These are phyloP conservation scores for Coemansia sp. DNA, from an alignment of 192 early-diverging fungal genomes.

Conservation along the genomic window DNA sequence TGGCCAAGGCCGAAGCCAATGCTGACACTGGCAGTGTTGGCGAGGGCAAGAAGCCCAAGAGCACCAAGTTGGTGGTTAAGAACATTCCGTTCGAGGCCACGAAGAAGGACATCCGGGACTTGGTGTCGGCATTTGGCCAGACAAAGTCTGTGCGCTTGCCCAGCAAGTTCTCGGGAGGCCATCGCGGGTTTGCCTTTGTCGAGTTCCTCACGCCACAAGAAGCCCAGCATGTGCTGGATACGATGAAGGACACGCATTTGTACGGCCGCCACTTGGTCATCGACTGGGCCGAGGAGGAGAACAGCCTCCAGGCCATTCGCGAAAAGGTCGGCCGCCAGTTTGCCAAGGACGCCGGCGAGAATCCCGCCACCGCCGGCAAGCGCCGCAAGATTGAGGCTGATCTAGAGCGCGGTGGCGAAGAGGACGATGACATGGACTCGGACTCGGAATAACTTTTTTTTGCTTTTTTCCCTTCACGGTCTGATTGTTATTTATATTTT, in stretches of 20 bases:
- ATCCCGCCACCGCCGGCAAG: conserved; percentile 52
- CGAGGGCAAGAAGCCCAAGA: conserved; percentile 60
- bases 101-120: conserved; percentile 85
- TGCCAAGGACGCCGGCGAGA: conserved; percentile 59
- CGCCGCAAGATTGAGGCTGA: conserved; percentile 65
- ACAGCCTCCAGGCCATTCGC: conserved; percentile 76
- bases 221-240: conserved; percentile 83
- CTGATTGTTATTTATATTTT: too few species aligned
- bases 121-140: conserved; percentile 92
- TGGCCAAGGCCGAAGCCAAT: conserved; percentile 44
- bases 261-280: conserved; percentile 95
- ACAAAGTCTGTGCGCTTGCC: conserved; percentile 94
- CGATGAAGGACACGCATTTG: conserved; percentile 89
- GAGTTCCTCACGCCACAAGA: conserved; percentile 97
- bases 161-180: conserved; percentile 86
- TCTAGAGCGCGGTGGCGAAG: conserved; percentile 2
- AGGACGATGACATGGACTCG: conserved; percentile 27
- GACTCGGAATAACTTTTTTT: conserved; percentile 8
- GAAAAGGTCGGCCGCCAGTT: conserved; percentile 83
- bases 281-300: conserved; percentile 83
- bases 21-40: neutral
- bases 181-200: conserved; percentile 97
- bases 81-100: conserved; percentile 98
- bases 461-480: neutral
- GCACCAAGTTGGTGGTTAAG: conserved; percentile 87